phyloP scores from a whole-genome alignment of 1,139 yeast genomes.

The Kodamaea alishanica region DNA sequence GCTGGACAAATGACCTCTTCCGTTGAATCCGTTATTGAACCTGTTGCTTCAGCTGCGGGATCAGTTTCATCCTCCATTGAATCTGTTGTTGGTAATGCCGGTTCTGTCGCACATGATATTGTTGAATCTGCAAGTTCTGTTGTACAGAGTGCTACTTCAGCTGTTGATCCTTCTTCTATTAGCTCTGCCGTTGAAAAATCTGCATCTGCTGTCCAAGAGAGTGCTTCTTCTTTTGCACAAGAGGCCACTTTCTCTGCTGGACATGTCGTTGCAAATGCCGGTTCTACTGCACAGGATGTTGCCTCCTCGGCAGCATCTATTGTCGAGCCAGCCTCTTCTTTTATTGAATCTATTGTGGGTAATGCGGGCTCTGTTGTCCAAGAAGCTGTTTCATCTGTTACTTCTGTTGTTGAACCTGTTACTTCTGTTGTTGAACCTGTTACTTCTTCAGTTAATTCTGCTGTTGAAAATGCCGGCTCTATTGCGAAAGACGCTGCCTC shows the following conservation, averaged over 20 bases:
- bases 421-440: constrained; percentile 1
- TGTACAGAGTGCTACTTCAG: background rate
- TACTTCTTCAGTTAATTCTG: background rate
- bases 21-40: background rate
- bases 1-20: too few relatives aligned
- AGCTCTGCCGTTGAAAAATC: constrained; percentile 1
- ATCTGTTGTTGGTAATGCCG: background rate
- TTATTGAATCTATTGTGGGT: too few relatives aligned
- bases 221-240: constrained; percentile 2
- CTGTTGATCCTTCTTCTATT: constrained; percentile 2
- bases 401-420: constrained; percentile 4
- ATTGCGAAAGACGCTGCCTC: background rate
- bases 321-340: too few relatives aligned
- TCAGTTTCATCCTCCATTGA: background rate
- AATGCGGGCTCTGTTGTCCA: constrained; percentile 1
- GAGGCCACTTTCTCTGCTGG: background rate
- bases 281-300: background rate
- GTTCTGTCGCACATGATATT: background rate
- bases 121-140: constrained; percentile 1
- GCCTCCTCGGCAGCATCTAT: constrained; percentile 1
- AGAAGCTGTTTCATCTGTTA: too few relatives aligned
- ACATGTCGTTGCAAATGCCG: background rate
- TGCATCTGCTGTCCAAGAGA: background rate
- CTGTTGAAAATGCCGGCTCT: constrained; percentile 1
- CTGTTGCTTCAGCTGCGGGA: constrained; percentile 1